Conservation (phyloP, 2,329 filamentous ascomycete genomes). For the Lachnellula subtilissima region DNA sequence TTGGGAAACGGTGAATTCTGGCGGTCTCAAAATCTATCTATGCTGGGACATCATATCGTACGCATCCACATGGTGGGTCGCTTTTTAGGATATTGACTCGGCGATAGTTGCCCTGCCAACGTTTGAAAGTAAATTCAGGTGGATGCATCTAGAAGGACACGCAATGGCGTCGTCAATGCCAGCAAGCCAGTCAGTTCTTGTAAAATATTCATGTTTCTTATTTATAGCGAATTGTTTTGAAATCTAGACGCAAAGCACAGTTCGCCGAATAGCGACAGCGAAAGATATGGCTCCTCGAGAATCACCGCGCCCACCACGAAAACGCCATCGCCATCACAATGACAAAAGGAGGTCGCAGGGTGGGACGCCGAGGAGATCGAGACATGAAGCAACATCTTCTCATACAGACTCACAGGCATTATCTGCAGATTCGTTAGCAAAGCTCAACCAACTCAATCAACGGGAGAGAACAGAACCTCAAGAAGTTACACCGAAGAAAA, state of each 20-base stretch:
- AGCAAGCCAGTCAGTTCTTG: not conserved
- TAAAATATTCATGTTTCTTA: not conserved
- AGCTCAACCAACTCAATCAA: conserved; percentile 29
- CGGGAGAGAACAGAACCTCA: conserved; percentile 14
- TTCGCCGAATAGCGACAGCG: not conserved
- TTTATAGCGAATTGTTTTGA: not conserved
- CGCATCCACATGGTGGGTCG: not conserved
- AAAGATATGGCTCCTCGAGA: conserved; percentile 24
- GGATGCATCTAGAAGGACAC: not conserved
- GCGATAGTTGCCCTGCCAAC: conserved; percentile 12
- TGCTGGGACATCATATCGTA: too few relatives aligned
- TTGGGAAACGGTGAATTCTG: too few relatives aligned
- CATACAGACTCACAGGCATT: conserved; percentile 26
- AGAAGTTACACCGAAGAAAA: conserved; percentile 23
- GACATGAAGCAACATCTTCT: conserved; percentile 18
- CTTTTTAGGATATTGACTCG: not conserved
- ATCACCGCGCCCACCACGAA: conserved; percentile 21
- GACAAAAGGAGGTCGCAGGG: conserved; percentile 15
- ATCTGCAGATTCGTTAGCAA: conserved; percentile 29
- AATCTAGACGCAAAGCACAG: not conserved
- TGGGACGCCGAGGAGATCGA: conserved; percentile 18
- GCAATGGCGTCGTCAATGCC: not conserved
- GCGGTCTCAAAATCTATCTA: too few relatives aligned
- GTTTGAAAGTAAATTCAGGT: not conserved
- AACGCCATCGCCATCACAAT: conserved; percentile 13